These are phyloP conservation scores for Raffaelea arxii DNA, from an alignment of 2,329 filamentous ascomycete genomes.

Conservation along the genomic window DNA sequence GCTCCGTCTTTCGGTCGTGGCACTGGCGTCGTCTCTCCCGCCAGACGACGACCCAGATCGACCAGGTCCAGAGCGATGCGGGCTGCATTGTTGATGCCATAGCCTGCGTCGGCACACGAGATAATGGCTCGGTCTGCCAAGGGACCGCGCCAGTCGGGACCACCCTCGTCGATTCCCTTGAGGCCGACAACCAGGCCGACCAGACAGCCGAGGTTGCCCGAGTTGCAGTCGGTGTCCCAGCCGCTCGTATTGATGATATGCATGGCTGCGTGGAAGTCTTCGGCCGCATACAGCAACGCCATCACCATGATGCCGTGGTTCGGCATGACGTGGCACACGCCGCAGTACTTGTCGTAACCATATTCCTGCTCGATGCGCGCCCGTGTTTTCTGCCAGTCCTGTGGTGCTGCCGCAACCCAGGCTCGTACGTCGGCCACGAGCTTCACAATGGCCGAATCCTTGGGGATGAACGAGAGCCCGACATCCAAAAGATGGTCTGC, in stretches of 20 bases:
- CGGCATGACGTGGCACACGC: conserved; percentile 23
- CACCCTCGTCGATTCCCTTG: conserved; percentile 14
- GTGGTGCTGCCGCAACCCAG: conserved; percentile 17
- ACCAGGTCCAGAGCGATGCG: conserved; percentile 21
- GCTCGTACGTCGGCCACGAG: conserved; percentile 20
- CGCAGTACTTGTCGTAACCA: conserved; percentile 22
- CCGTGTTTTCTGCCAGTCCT: conserved; percentile 21
- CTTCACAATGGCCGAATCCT: conserved; percentile 18
- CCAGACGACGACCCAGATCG: conserved; percentile 18
- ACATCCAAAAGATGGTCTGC: conserved; percentile 22
- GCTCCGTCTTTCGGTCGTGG: conserved; percentile 21
- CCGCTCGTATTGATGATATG: conserved; percentile 25
- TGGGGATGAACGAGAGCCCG: conserved; percentile 18
- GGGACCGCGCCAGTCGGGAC: conserved; percentile 24
- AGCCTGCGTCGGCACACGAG: conserved; percentile 25
- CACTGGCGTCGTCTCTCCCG: conserved; percentile 10
- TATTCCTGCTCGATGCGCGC: conserved; percentile 23
- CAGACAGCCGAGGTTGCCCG: conserved; percentile 26
- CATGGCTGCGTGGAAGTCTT: conserved; percentile 23
- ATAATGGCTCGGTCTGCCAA: conserved; percentile 24
- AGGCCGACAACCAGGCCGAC: conserved; percentile 25
- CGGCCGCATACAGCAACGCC: conserved; percentile 19
- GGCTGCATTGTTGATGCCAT: conserved; percentile 25
- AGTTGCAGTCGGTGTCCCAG: conserved; percentile 30
- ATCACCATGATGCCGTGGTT: conserved; percentile 25